Base-by-base conservation (phyloP, 176 grass and related monocot species). In the Chloris gayana region DNA sequence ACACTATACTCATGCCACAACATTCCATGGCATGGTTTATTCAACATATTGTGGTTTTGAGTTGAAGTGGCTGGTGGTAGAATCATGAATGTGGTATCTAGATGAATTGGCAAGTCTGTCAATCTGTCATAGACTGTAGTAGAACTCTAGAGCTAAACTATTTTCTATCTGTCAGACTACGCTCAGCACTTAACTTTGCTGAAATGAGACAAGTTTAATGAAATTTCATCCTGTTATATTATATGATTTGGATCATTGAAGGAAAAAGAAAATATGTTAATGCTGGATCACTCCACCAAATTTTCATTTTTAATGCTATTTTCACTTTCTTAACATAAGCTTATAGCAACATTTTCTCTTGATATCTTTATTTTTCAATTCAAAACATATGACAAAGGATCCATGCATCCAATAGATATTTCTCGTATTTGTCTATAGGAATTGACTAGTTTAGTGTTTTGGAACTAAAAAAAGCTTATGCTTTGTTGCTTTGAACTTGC, bases 401-500 rank as follows among this genome's bases (percentile, higher is more conserved):
- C 72, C 42, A 64, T 83, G 42, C 17, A 24, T 63, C 13, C 72
- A 21, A 22, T 78, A 37, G 4, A 42, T 35, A 51, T 21, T 83
- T 65, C 1, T 24, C 57, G 38, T 74, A 39, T 25, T 14, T 14
- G n/a, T 72, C 64, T 53, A 4, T 56, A 19, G 25, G 27, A 42
- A 79, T 65, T 10, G 3, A 11, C 25, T 37, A 27, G 3, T 19
- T 46, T 57, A 59, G 35, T 59, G 39, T 75, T 39, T 62, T 30
- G 49, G 12, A 49, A 81, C 71, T 49, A 37, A 27, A 61, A 61
- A 67, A 19, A 32, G 19, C 46, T 47, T 62, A 6, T 44, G 58
- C 11, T 65, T 78, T 82, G 14, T 66, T 47, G 42, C 30, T 70
- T 75, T 41, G 7, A 62, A 42, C 27, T 54, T 70, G 45, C 60